Conservation (phyloP, 2,329 filamentous ascomycete genomes). For the Cytospora paraplurivora region DNA sequence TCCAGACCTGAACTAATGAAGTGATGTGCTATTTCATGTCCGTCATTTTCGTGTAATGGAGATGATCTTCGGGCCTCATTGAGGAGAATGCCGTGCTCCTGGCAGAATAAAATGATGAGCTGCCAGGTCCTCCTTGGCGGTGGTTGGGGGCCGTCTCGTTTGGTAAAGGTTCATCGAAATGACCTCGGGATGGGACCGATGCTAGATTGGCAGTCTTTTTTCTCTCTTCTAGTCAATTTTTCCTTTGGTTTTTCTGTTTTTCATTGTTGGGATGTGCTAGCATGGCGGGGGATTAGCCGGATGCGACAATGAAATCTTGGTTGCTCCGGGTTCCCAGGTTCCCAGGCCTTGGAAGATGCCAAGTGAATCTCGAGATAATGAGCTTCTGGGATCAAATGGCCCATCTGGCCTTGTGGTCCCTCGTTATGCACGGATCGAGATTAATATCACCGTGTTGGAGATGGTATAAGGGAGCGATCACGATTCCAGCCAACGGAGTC, state of each 20-base stretch:
- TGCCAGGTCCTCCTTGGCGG: neutral
- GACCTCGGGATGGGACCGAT: neutral
- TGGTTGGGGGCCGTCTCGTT: neutral
- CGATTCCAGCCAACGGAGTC: neutral
- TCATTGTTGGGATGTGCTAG: neutral
- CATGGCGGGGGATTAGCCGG: conserved; percentile 16
- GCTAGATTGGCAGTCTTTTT: conserved; percentile 14
- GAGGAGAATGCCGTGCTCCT: neutral
- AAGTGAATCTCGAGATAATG: neutral
- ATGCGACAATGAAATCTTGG: conserved; percentile 27
- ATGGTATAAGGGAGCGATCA: neutral
- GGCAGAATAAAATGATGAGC: neutral
- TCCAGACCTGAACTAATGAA: neutral
- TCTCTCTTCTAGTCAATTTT: no score
- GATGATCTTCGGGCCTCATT: neutral
- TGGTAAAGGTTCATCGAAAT: neutral
- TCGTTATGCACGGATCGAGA: neutral
- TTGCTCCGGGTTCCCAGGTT: neutral
- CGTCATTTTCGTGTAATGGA: neutral
- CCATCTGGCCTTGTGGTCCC: neutral
- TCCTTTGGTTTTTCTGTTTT: neutral
- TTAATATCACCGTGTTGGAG: neutral
- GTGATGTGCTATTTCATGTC: neutral
- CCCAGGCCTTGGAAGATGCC: neutral
- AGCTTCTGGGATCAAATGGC: neutral